These are phyloP conservation scores for Serendipita indica DNA, from an alignment of 768 basidiomycete species.

Conservation along the genomic window DNA sequence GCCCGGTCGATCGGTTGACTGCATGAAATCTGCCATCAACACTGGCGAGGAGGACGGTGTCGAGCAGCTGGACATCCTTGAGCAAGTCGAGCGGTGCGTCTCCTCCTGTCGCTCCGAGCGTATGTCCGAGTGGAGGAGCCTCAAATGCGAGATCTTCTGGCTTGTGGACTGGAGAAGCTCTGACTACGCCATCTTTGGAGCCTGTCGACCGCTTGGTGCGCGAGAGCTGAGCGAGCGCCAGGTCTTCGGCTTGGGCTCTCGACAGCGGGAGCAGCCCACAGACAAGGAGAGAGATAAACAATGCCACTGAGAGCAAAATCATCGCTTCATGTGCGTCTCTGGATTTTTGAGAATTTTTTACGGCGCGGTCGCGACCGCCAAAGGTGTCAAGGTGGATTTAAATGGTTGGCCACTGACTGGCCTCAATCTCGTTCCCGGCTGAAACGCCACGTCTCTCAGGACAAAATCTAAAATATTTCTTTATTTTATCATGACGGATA, in stretches of 20 bases:
- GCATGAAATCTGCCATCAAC: constrained; percentile 94
- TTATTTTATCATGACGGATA: constrained; percentile 46
- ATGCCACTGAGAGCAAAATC: background rate
- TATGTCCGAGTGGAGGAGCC: background rate
- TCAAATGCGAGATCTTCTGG: background rate
- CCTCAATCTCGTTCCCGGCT: too few species aligned
- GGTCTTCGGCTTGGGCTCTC: background rate
- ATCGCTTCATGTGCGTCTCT: background rate
- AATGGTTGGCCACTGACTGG: too few species aligned
- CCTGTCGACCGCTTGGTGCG: background rate
- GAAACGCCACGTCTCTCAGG: too few species aligned
- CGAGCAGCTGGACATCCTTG: constrained; percentile 48
- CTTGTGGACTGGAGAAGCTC: background rate
- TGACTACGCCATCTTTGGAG: background rate
- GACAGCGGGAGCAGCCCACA: background rate
- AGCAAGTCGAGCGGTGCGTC: background rate
- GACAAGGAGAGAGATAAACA: background rate
- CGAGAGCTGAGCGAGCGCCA: constrained; percentile 2
- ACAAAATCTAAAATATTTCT: too few species aligned
- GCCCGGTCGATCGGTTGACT: constrained; percentile 72
- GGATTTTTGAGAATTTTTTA: background rate
- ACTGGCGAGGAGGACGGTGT: constrained; percentile 79
- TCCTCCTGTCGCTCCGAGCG: background rate
- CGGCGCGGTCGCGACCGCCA: background rate
- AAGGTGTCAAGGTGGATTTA: background rate